Evolutionary conservation across 805 yeast genomes (phyloP).

Genomic region (Sporopachydermia lactativora): DNA sequence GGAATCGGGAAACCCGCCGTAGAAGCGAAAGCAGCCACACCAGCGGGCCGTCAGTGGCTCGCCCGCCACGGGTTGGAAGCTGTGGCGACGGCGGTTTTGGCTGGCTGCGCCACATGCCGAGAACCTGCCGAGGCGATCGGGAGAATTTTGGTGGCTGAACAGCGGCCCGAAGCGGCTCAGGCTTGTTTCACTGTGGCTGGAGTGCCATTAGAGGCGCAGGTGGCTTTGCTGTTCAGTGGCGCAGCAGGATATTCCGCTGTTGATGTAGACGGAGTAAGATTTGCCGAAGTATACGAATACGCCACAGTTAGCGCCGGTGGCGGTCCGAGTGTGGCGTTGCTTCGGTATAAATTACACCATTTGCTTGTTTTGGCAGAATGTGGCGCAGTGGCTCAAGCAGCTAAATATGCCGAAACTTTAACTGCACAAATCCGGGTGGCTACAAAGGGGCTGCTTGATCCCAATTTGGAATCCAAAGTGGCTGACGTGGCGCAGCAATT

Average conservation of each 20-base stretch:
- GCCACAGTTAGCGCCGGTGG: conserved; percentile 19
- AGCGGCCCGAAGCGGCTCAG: conserved; percentile 19
- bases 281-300: conserved; percentile 63
- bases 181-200: conserved; percentile 34
- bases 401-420: conserved; percentile 45
- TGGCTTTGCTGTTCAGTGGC: conserved; percentile 16
- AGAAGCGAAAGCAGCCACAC: conserved; percentile 16
- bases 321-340: not conserved
- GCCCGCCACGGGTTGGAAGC: conserved; percentile 36
- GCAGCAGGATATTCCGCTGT: conserved; percentile 28
- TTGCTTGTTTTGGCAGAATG: conserved; percentile 58
- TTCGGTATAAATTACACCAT: conserved; percentile 45
- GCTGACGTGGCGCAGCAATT: conserved; percentile 10
- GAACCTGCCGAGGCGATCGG: not conserved
- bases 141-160: not conserved
- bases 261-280: conserved; percentile 31
- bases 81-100: conserved; percentile 24
- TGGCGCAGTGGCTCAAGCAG: conserved; percentile 44
- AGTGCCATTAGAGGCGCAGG: conserved; percentile 25
- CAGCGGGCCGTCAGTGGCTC: conserved; percentile 33
- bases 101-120: conserved; percentile 19
- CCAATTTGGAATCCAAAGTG: conserved; percentile 22
- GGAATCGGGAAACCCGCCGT: conserved; percentile 46
- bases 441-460: conserved; percentile 28
- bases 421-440: conserved; percentile 23